A percentile compares a stretch with the other conserved stretches of the same genome.
Conservation (phyloP, 306 rosid genomes). For the Adenanthera pavonina region DNA sequence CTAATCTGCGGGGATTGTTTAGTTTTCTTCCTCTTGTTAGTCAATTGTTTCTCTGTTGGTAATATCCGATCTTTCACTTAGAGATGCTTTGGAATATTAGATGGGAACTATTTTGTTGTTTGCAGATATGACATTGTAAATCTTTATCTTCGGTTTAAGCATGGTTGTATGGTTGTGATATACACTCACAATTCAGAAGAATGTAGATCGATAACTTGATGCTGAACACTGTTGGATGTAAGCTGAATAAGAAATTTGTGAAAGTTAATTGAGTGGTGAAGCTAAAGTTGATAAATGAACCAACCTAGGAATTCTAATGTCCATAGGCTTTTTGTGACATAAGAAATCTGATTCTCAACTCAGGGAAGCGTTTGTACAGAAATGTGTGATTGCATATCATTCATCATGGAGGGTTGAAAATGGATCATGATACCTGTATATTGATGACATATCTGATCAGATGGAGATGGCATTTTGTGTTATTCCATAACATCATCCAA, state of each 20-base stretch:
- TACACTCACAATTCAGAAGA: background rate
- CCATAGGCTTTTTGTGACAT: background rate
- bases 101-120: background rate
- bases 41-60: background rate
- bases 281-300: background rate
- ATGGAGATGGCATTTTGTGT: background rate
- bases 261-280: background rate
- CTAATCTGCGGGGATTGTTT: background rate
- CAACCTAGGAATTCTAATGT: background rate
- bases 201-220: background rate
- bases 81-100: background rate
- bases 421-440: background rate
- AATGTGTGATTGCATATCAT: background rate
- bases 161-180: background rate
- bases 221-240: background rate
- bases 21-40: slow-evolving; percentile 6
- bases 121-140: background rate
- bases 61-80: background rate
- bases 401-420: background rate
- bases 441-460: background rate
- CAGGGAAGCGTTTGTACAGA: background rate
- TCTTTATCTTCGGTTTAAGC: background rate
- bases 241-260: background rate
- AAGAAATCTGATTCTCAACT: background rate
- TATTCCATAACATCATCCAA: background rate